Evolutionary conservation across 2,329 filamentous ascomycete species (phyloP).

Genomic region (Alternaria panax): DNA sequence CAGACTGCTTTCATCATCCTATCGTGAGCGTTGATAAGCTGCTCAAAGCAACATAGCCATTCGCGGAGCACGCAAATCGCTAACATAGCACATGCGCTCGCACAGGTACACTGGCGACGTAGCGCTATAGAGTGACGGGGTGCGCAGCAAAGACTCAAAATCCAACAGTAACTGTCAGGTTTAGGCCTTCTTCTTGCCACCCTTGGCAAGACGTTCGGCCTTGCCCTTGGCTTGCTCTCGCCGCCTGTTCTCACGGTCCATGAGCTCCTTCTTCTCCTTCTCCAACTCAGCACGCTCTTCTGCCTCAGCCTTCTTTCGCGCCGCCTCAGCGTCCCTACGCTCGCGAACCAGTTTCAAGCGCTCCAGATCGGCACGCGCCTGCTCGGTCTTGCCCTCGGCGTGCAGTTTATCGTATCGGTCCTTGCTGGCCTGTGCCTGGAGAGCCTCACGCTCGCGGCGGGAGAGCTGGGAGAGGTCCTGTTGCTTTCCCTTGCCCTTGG

Average conservation of each 20-base stretch:
- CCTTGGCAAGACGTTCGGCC: slow-evolving; percentile 54
- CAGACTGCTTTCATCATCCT: slow-evolving; percentile 14
- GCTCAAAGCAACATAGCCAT: slow-evolving; percentile 10
- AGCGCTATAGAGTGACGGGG: not conserved
- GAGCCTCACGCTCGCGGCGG: slow-evolving; percentile 75
- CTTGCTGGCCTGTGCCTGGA: slow-evolving; percentile 86
- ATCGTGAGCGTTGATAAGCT: slow-evolving; percentile 11
- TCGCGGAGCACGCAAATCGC: slow-evolving; percentile 39
- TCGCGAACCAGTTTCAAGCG: slow-evolving; percentile 82
- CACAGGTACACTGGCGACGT: not conserved
- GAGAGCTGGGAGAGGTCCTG: slow-evolving; percentile 64
- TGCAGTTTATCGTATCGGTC: slow-evolving; percentile 92
- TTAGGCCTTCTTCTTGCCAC: slow-evolving; percentile 50
- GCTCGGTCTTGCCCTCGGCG: slow-evolving; percentile 94
- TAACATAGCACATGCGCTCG: slow-evolving; percentile 24
- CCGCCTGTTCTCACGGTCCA: slow-evolving; percentile 58
- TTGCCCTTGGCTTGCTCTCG: slow-evolving; percentile 55
- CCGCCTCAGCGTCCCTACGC: slow-evolving; percentile 83
- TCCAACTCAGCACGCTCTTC: slow-evolving; percentile 62
- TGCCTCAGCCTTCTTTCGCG: slow-evolving; percentile 75
- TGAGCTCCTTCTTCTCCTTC: slow-evolving; percentile 62
- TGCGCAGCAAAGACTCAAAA: not conserved
- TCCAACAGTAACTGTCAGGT: not conserved
- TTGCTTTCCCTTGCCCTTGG: slow-evolving; percentile 65
- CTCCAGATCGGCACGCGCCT: slow-evolving; percentile 88